phyloP scores from a whole-genome alignment of 2,329 filamentous ascomycete species.

The Mycosphaerelloides madeirae region DNA sequence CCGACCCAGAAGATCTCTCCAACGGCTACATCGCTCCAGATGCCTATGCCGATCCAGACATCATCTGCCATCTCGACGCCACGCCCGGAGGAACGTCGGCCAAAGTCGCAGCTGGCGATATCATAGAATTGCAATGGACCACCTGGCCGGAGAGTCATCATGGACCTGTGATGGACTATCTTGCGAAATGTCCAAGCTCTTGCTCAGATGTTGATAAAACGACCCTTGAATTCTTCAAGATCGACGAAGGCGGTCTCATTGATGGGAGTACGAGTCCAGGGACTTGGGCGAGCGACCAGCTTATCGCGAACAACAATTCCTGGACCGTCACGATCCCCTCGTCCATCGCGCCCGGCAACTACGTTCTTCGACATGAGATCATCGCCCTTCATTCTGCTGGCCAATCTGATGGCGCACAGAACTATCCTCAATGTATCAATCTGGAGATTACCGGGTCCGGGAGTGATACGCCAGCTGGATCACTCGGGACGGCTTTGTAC shows the following conservation, averaged over 20 bases:
- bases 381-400: conserved; percentile 55
- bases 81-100: conserved; percentile 49
- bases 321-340: conserved; percentile 50
- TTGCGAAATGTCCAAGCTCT: conserved; percentile 55
- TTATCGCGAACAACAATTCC: conserved; percentile 45
- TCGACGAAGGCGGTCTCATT: conserved; percentile 52
- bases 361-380: conserved; percentile 56
- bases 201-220: conserved; percentile 53
- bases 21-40: conserved; percentile 29
- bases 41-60: conserved; percentile 23
- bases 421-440: conserved; percentile 51
- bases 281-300: conserved; percentile 53
- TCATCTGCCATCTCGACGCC: conserved; percentile 49
- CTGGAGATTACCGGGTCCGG: conserved; percentile 54
- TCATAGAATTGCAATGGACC: conserved; percentile 58
- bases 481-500: conserved; percentile 52
- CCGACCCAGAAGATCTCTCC: conserved; percentile 43
- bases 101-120: conserved; percentile 56
- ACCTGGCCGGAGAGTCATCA: conserved; percentile 62
- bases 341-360: conserved; percentile 52
- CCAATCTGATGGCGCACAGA: conserved; percentile 40
- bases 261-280: conserved; percentile 39
- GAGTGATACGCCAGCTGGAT: conserved; percentile 46
- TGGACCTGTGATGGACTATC: conserved; percentile 60
- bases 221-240: conserved; percentile 59